phyloP scores from a whole-genome alignment of 371 early-diverging fungal genomes.

The Parasitella parasitica region DNA sequence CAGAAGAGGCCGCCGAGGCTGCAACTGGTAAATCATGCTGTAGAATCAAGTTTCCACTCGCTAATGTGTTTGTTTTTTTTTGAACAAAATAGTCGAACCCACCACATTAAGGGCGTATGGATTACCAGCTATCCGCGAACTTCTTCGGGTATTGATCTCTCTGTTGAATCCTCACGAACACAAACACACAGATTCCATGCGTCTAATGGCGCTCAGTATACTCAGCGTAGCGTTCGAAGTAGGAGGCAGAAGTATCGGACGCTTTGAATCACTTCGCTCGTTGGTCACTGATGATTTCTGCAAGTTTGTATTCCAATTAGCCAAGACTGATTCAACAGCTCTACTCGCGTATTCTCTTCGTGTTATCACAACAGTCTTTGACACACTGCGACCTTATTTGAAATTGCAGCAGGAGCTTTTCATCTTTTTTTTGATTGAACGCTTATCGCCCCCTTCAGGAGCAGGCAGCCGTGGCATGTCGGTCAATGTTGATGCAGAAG shows the following conservation, averaged over 20 bases:
- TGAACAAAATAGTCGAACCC: neutral
- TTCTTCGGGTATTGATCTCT: constrained; percentile 86
- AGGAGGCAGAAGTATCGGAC: constrained; percentile 78
- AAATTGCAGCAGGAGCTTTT: constrained; percentile 81
- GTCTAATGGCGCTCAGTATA: constrained; percentile 82
- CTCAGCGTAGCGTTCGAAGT: constrained; percentile 81
- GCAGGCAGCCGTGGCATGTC: constrained; percentile 33
- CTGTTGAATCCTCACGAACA: constrained; percentile 88
- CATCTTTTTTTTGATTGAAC: constrained; percentile 74
- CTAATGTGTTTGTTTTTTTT: too few relatives aligned
- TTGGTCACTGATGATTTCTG: constrained; percentile 85
- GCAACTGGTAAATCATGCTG: neutral
- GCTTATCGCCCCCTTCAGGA: constrained; percentile 52
- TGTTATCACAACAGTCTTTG: constrained; percentile 72
- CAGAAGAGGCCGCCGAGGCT: neutral
- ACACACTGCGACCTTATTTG: constrained; percentile 66
- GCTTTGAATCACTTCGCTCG: constrained; percentile 64
- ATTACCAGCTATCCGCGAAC: constrained; percentile 84
- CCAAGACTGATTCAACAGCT: constrained; percentile 60
- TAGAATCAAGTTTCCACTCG: neutral
- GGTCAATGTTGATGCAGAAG: constrained; percentile 45
- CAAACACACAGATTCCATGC: constrained; percentile 92
- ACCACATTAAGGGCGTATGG: constrained; percentile 62
- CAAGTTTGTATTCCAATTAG: constrained; percentile 80
- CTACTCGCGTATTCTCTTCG: constrained; percentile 65